Evolutionary conservation across 768 basidiomycete species (phyloP).

Genomic region (Pleurotus ostreatus): DNA sequence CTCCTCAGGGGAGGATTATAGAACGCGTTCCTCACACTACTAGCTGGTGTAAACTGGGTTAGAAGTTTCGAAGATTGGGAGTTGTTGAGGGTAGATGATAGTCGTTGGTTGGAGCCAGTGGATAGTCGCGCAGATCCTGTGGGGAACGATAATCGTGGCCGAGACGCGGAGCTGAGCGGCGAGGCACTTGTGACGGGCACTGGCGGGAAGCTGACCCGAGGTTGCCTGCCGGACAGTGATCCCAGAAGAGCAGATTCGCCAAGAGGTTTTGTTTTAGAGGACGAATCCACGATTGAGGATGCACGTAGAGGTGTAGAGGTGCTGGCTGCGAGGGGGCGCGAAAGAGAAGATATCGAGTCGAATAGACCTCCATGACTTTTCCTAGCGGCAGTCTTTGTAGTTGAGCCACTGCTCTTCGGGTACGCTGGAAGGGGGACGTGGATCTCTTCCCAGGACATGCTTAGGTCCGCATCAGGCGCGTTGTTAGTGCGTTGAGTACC

Average conservation of each 20-base stretch:
- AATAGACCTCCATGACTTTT: constrained; percentile 4
- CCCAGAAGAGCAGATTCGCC: not conserved
- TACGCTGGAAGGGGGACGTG: not conserved
- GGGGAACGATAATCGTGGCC: constrained; percentile 6
- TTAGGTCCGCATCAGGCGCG: constrained; percentile 13
- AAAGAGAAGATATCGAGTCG: not conserved
- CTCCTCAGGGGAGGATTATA: constrained; percentile 45
- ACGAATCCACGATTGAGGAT: constrained; percentile 10
- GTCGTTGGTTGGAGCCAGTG: not conserved
- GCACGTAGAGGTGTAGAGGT: not conserved
- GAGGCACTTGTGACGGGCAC: constrained; percentile 7
- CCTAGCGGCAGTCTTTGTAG: not conserved
- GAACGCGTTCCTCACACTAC: constrained; percentile 60
- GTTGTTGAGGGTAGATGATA: constrained; percentile 15
- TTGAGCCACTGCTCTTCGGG: not conserved
- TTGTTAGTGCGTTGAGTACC: constrained; percentile 9
- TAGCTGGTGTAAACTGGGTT: constrained; percentile 43
- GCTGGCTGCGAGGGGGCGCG: not conserved
- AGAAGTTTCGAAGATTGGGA: constrained; percentile 26
- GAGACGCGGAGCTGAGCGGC: not conserved
- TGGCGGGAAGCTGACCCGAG: not conserved
- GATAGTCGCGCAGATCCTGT: not conserved
- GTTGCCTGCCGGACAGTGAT: not conserved
- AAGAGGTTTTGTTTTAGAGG: not conserved
- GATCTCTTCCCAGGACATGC: constrained; percentile 16